These are phyloP conservation scores for Nakazawaea siamensis DNA, from an alignment of 805 yeast species.

Conservation along the genomic window DNA sequence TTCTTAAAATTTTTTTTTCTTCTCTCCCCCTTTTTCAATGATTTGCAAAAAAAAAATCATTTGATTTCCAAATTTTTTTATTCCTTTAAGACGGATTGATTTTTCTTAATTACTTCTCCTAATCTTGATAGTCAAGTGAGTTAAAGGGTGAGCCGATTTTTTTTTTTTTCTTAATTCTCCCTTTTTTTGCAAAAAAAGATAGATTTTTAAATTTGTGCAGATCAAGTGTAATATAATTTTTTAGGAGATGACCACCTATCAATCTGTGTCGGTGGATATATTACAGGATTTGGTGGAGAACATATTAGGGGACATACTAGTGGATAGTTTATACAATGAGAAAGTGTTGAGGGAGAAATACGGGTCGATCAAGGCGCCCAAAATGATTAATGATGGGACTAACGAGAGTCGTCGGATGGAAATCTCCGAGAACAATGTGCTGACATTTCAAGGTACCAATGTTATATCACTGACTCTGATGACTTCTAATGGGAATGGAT, in stretches of 20 bases:
- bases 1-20: too few relatives aligned
- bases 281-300: slow-evolving; percentile 25
- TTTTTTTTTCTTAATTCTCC: background rate
- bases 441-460: background rate
- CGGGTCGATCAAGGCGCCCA: slow-evolving; percentile 21
- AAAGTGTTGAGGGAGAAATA: slow-evolving; percentile 21
- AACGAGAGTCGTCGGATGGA: slow-evolving; percentile 22
- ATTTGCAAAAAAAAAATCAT: background rate
- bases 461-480: too few relatives aligned
- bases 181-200: background rate
- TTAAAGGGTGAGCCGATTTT: background rate
- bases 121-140: background rate
- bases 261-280: slow-evolving; percentile 21
- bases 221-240: too few relatives aligned
- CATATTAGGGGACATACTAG: slow-evolving; percentile 24
- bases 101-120: too few relatives aligned
- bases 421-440: slow-evolving; percentile 14
- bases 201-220: too few relatives aligned
- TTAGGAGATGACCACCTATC: slow-evolving; percentile 17
- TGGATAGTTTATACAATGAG: slow-evolving; percentile 21
- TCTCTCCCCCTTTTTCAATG: too few relatives aligned
- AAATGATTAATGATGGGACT: slow-evolving; percentile 19
- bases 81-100: too few relatives aligned
- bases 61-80: too few relatives aligned
- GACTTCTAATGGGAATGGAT: background rate